These are phyloP conservation scores for Fusarium burgessii DNA, from an alignment of 2,329 filamentous ascomycete species.

Conservation along the genomic window DNA sequence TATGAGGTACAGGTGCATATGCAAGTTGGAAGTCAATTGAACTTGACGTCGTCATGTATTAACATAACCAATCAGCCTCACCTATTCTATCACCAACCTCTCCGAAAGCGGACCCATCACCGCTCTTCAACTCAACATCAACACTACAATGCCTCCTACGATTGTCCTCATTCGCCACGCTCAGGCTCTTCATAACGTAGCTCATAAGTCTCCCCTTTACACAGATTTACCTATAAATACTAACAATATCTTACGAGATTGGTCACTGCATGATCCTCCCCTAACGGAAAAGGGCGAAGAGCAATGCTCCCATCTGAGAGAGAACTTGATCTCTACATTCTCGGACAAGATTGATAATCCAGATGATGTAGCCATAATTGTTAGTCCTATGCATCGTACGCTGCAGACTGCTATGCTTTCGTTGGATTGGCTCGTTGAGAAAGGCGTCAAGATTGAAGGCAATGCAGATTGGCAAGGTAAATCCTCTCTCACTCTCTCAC, in stretches of 20 bases:
- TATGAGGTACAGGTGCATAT: not conserved
- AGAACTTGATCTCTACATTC: conserved; percentile 55
- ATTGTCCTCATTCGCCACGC: conserved; percentile 91
- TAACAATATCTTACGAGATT: conserved; percentile 56
- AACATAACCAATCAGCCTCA: not conserved
- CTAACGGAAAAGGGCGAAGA: conserved; percentile 62
- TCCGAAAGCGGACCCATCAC: conserved; percentile 20
- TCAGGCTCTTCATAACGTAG: conserved; percentile 71
- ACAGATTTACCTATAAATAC: not conserved
- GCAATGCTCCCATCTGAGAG: conserved; percentile 61
- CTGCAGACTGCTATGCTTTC: conserved; percentile 71
- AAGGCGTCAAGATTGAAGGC: conserved; percentile 65
- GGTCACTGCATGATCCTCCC: conserved; percentile 61
- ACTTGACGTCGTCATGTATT: not conserved
- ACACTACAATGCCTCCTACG: conserved; percentile 61
- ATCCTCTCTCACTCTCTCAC: not conserved
- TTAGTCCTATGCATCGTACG: conserved; percentile 74
- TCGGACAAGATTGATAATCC: conserved; percentile 49
- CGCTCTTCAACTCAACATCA: conserved; percentile 8
- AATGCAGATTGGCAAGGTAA: conserved; percentile 75
- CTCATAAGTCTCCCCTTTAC: conserved; percentile 57
- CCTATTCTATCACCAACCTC: not conserved
- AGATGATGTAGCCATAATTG: conserved; percentile 64
- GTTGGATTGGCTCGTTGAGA: conserved; percentile 68
- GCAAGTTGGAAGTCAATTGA: not conserved